A percentile compares a stretch with the other conserved stretches of the same genome.
These are phyloP conservation scores for Calophaca sinica DNA, from an alignment of 306 rosid genomes.

Conservation along the genomic window DNA sequence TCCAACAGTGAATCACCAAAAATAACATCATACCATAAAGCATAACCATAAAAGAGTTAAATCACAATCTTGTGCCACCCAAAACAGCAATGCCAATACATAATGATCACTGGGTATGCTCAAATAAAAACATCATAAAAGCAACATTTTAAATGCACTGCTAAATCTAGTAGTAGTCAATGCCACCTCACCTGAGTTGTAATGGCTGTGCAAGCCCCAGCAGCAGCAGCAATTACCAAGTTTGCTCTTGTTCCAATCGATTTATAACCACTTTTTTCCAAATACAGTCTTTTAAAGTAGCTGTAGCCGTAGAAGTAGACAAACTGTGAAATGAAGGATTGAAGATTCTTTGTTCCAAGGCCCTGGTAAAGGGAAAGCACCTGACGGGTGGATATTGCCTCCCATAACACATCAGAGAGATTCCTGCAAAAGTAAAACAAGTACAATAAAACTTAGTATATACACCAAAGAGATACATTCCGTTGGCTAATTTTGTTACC, in stretches of 20 bases:
- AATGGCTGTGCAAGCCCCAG: constrained; percentile 97
- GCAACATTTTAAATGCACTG: background rate
- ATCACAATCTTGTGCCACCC: constrained; percentile 1
- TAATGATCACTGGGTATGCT: background rate
- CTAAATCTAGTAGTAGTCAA: constrained; percentile 24
- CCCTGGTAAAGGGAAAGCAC: constrained; percentile 95
- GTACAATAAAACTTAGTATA: constrained; percentile 23
- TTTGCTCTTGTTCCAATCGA: constrained; percentile 85
- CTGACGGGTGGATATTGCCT: constrained; percentile 79
- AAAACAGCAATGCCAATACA: constrained; percentile 7
- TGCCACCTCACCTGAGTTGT: constrained; percentile 79
- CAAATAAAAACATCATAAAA: constrained; percentile 24
- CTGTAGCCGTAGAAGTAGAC: constrained; percentile 96
- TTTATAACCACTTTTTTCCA: constrained; percentile 75
- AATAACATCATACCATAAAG: constrained; percentile 20
- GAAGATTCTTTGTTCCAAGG: constrained; percentile 90
- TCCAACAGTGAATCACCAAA: constrained; percentile 27
- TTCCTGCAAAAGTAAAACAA: constrained; percentile 66
- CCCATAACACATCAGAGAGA: constrained; percentile 89
- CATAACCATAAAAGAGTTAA: background rate
- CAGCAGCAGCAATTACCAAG: constrained; percentile 92
- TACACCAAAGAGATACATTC: constrained; percentile 16
- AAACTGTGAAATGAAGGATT: constrained; percentile 91
- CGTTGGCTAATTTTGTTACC: constrained; percentile 13
- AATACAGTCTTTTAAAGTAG: constrained; percentile 89